Base-by-base conservation (phyloP, 192 early-diverging fungal species). In the Coemansia sp. region DNA sequence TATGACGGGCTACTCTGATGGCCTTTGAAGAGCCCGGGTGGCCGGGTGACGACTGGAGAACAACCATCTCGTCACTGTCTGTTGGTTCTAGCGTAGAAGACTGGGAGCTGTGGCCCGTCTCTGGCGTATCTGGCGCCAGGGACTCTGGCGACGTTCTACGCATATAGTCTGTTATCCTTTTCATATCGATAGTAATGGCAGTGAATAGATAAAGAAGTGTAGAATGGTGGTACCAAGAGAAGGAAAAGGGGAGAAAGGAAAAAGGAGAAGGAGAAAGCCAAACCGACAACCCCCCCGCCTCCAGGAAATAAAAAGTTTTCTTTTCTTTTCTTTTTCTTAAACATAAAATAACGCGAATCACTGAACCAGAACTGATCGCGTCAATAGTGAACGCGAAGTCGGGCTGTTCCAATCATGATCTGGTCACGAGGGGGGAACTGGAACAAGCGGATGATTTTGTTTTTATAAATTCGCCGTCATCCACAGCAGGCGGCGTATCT, bases 1-100 rank as follows among this genome's bases (percentile, higher is more conserved):
- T 2, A 18, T 46, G 7, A 21, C 14, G 16, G 34, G 21, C 48
- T 23, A 60, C 38, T 26, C 63, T 48, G 6, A 68, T 60, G 0
- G 64, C 72, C 34, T 64, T 59, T 2, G 75, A 77, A 0, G 81
- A 59, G 21, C 81, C 81, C 2, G 81, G 81, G 2, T 72, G 53
- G 11, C 66, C 67, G 0, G 81, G 81, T 23, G 81, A 83, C n/a
- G 81, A 83, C 60, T 83, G 76, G 21, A 83, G 66, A 14, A 83
- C 76, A 9, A 83, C 75, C n/a, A 78, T 26, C 23, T 73, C 68
- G 15, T 67, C 66, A 39, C 10, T 34, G 66, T 73, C 66, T 0
- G 64, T 43, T 7, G 58, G 46, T 38, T 71, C 72, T n/a, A 75
- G 7, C 5, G 71, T 67, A 21, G 78, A 76, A 6, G 73, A 76